Conservation (phyloP, 2,329 filamentous ascomycete genomes). For the Biscogniauxia sp. region DNA sequence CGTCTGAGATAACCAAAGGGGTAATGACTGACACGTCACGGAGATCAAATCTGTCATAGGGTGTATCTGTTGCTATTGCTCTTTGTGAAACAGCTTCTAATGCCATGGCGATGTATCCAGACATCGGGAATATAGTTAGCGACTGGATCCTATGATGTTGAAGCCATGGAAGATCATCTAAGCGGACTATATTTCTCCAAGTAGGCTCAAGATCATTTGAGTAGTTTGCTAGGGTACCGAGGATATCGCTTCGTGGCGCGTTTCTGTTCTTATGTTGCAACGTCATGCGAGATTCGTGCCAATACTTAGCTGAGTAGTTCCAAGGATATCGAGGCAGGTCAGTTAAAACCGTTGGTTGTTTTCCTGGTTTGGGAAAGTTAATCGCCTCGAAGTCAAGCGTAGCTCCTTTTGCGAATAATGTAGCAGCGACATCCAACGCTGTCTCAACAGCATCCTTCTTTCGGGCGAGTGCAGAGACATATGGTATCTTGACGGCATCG, state of each 20-base stretch:
- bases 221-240: constrained; percentile 44
- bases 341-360: constrained; percentile 36
- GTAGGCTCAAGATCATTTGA: constrained; percentile 45
- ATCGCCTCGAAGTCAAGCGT: constrained; percentile 43
- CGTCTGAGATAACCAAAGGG: constrained; percentile 47
- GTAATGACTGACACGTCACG: constrained; percentile 46
- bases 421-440: constrained; percentile 42
- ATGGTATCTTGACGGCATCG: constrained; percentile 41
- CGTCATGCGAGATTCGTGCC: constrained; percentile 46
- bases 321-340: constrained; percentile 49
- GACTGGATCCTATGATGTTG: constrained; percentile 58
- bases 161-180: constrained; percentile 55
- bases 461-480: constrained; percentile 47
- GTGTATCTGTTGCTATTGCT: constrained; percentile 24
- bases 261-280: constrained; percentile 41
- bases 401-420: constrained; percentile 45
- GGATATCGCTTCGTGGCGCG: constrained; percentile 42
- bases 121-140: constrained; percentile 53
- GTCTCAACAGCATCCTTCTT: constrained; percentile 48
- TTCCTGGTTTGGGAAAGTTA: constrained; percentile 42
- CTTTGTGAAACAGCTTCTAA: constrained; percentile 45
- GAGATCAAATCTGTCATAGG: constrained; percentile 45
- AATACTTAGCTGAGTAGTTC: constrained; percentile 45
- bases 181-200: constrained; percentile 48
- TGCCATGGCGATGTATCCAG: constrained; percentile 52